A percentile compares a stretch with the other conserved stretches of the same genome.
phyloP scores from a whole-genome alignment of 2,329 filamentous ascomycete genomes.

The Gaeumannomyces tritici region DNA sequence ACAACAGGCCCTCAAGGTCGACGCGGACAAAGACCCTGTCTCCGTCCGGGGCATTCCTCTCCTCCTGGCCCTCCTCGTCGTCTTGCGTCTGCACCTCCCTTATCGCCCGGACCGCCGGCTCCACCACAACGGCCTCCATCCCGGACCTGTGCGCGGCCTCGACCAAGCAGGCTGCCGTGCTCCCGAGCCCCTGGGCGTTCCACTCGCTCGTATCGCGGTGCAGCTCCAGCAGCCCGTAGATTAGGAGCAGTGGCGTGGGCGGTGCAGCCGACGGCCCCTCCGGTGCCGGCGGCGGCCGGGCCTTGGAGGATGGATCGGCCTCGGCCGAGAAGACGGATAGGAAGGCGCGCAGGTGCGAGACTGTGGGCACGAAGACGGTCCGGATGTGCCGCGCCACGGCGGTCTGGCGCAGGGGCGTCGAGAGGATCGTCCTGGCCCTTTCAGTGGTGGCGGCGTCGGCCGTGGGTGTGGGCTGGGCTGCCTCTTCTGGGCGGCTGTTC shows the following conservation, averaged over 20 bases:
- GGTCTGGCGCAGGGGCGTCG: constrained; percentile 56
- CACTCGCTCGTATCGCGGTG: constrained; percentile 64
- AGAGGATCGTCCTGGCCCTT: constrained; percentile 14
- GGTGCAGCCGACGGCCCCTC: not conserved
- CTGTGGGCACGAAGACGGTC: constrained; percentile 63
- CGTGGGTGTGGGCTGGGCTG: too few relatives aligned
- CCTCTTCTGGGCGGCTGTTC: too few relatives aligned
- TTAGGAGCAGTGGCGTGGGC: constrained; percentile 37
- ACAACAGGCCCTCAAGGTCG: constrained; percentile 17
- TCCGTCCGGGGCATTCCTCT: too few relatives aligned
- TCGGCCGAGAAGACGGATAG: constrained; percentile 45
- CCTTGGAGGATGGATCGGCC: constrained; percentile 19
- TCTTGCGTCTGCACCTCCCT: constrained; percentile 12
- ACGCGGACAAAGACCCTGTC: too few relatives aligned
- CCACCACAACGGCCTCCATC: constrained; percentile 36
- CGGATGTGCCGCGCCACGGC: constrained; percentile 59
- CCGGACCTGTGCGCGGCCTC: constrained; percentile 43
- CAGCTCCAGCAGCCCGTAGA: constrained; percentile 56
- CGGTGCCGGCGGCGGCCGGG: constrained; percentile 13
- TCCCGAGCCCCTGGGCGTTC: constrained; percentile 63
- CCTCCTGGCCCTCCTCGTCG: too few relatives aligned
- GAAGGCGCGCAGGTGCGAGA: constrained; percentile 69
- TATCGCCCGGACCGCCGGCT: constrained; percentile 24
- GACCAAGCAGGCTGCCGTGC: constrained; percentile 51
- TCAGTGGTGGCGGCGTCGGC: not conserved